These are phyloP conservation scores for Mycena chlorophos DNA, from an alignment of 768 basidiomycete genomes.

Conservation along the genomic window DNA sequence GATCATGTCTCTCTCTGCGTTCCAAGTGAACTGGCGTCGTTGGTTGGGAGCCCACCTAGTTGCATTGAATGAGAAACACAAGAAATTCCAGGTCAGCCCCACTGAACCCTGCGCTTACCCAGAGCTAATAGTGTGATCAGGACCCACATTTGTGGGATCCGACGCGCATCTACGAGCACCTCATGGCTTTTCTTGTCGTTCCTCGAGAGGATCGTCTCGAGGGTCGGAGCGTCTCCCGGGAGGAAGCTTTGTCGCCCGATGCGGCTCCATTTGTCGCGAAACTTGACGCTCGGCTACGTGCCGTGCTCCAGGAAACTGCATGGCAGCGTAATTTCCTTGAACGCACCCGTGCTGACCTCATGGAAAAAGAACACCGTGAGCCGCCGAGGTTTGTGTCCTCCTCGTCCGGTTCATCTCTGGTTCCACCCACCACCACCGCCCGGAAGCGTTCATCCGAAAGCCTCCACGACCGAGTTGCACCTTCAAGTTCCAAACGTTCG, in stretches of 20 bases:
- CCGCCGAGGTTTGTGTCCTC: neutral
- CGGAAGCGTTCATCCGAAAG: neutral
- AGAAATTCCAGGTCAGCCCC: neutral
- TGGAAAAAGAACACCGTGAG: neutral
- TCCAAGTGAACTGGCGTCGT: neutral
- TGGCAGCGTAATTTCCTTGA: neutral
- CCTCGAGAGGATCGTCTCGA: neutral
- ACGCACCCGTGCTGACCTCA: neutral
- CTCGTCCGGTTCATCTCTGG: neutral
- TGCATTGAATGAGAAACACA: neutral
- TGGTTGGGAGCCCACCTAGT: neutral
- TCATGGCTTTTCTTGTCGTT: neutral
- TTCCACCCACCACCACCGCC: neutral
- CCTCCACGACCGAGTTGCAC: neutral
- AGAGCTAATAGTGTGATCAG: neutral
- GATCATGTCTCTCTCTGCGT: neutral
- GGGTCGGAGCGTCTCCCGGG: neutral
- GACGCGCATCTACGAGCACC: neutral
- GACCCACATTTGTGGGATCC: neutral
- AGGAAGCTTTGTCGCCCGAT: neutral
- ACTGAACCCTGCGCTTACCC: neutral
- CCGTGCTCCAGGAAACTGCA: neutral
- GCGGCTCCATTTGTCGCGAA: neutral
- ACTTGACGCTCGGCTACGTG: neutral
- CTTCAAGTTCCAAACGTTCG: neutral